Evolutionary conservation across 108 stramenopile genomes (phyloP).

Genomic region (Pseudonitzschia delicatissima): DNA sequence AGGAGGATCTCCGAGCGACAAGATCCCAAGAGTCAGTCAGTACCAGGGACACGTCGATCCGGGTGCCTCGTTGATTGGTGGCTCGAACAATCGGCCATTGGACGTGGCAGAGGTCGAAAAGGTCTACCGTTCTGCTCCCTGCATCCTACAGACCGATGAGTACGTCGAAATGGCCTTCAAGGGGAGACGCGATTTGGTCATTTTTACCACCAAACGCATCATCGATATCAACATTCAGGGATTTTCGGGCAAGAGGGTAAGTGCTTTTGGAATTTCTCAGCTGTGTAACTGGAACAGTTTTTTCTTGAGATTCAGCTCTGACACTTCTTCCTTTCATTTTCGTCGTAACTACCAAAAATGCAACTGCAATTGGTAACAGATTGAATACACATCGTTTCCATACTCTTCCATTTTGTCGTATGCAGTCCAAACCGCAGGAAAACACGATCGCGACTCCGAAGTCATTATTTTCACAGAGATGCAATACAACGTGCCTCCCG

Average conservation of each 20-base stretch:
- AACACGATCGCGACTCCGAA: slow-evolving; percentile 55
- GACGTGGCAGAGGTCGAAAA: slow-evolving; percentile 47
- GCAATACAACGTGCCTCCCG: not conserved
- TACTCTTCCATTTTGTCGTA: slow-evolving; percentile 43
- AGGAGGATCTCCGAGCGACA: not conserved
- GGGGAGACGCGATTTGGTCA: slow-evolving; percentile 58
- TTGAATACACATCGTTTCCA: slow-evolving; percentile 51
- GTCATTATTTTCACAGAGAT: slow-evolving; percentile 42
- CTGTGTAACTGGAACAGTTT: too few relatives aligned
- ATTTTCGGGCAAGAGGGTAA: slow-evolving; percentile 49
- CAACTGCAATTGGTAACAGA: too few relatives aligned
- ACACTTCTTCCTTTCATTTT: too few relatives aligned
- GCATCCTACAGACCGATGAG: slow-evolving; percentile 52
- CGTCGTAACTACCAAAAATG: too few relatives aligned
- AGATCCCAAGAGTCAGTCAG: slow-evolving; percentile 14
- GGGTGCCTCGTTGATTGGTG: slow-evolving; percentile 40
- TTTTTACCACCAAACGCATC: slow-evolving; percentile 60
- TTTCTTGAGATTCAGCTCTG: too few relatives aligned
- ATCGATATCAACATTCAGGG: slow-evolving; percentile 61
- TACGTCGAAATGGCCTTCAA: slow-evolving; percentile 59
- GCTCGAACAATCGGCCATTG: slow-evolving; percentile 58
- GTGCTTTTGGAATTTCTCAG: too few relatives aligned
- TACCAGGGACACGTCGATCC: slow-evolving; percentile 23
- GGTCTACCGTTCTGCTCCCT: slow-evolving; percentile 33
- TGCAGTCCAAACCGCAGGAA: slow-evolving; percentile 63